phyloP scores from a whole-genome alignment of 805 yeast species.

The Priceomyces medius region DNA sequence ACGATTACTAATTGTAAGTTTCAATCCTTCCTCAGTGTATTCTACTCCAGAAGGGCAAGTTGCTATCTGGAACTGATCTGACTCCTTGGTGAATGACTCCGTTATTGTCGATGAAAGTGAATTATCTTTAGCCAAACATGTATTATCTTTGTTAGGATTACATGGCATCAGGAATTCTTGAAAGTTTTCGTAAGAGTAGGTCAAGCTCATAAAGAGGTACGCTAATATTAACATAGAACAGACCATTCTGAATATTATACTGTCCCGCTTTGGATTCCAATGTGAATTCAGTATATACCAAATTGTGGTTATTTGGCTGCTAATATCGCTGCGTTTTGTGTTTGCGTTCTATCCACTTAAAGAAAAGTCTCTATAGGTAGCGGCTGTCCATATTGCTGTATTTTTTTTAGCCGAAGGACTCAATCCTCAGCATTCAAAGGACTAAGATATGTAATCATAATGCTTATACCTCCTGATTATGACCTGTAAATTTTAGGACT shows the following conservation, averaged over 20 bases:
- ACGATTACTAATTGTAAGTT: slow-evolving; percentile 16
- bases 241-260: too few relatives aligned
- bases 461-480: too few relatives aligned
- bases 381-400: too few relatives aligned
- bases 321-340: not conserved
- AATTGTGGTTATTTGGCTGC: not conserved
- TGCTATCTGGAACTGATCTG: slow-evolving; percentile 7
- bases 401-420: too few relatives aligned
- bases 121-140: slow-evolving; percentile 25
- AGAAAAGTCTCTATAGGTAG: not conserved
- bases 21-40: slow-evolving; percentile 8
- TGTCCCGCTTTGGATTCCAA: too few relatives aligned
- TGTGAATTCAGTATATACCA: not conserved
- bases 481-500: too few relatives aligned
- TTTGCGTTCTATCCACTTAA: not conserved
- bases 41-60: slow-evolving; percentile 10
- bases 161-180: slow-evolving; percentile 14
- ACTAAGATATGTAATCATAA: too few relatives aligned
- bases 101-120: slow-evolving; percentile 21
- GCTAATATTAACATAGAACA: too few relatives aligned
- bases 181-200: not conserved
- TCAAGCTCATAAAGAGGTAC: not conserved
- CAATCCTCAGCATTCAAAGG: too few relatives aligned
- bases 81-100: slow-evolving; percentile 16
- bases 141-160: slow-evolving; percentile 23